Evolutionary conservation across 2,329 filamentous ascomycete species (phyloP), one percentile per base, ranked within the genome.

Genomic region (Ophiostoma perfectum): DNA sequence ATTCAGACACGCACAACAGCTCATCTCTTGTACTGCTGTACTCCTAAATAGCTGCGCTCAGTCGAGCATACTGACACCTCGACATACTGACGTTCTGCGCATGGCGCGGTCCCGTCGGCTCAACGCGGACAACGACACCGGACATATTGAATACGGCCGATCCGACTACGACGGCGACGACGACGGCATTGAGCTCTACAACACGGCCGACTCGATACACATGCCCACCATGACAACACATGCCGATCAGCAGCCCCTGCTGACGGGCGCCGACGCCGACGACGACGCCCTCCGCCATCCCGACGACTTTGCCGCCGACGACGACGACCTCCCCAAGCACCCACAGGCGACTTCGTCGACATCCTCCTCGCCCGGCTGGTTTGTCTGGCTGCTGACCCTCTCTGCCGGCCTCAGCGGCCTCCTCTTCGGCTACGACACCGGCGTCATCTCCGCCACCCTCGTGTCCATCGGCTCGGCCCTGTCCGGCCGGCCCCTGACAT

Each of bases 341-440:
- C 49, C 3, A 4, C 49, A 55, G 7, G 7, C 12, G 41, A 11
- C 36, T 9, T 6, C 5, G 16, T 27, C 27, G 27, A 27, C 49
- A 18, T 18, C 49, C 16, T 16, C 58, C 38, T n/a, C 38, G 1
- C 82, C 58, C 3, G 80, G 84, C 2, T 66, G 81, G 27, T 88
- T 87, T 71, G 81, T 90, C 44, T 85, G 87, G 81, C 75, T 86
- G 14, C 78, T 90, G 71, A 88, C 87, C 3, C 78, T 88, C 65
- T 85, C 86, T 11, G 88, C 88, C 11, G 86, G 88, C 5, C 88
- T 90, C 67, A 88, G 86, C 72, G 88, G 88, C 6, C 79, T 90
- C 0, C 75, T 90, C 0, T 90, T 90, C 78, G 88, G 88, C 74
- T 90, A 88, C 74, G 87, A 89, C 74, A 89, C 87, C 0, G 87